Percentiles rank a stretch among this genome's conserved stretches.
phyloP scores from a whole-genome alignment of 2,329 filamentous ascomycete genomes.

The Monilinia vaccinii-corymbosi region DNA sequence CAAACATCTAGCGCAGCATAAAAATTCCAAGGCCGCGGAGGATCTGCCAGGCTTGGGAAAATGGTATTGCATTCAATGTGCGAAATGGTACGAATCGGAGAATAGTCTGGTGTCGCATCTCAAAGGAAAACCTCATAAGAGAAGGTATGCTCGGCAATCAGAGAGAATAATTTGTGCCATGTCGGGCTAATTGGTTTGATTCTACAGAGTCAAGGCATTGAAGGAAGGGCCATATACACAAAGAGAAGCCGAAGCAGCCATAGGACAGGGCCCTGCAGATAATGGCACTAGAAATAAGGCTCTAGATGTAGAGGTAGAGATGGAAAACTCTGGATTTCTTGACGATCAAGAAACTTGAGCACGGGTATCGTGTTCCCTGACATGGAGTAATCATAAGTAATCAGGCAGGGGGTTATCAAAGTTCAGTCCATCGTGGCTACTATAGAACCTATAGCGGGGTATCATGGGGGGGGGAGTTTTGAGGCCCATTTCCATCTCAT shows the following conservation, averaged over 20 bases:
- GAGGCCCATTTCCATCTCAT: conserved; percentile 17
- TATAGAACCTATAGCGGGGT: conserved; percentile 7
- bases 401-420: background rate
- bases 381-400: background rate
- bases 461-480: conserved; percentile 6
- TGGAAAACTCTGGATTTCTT: conserved; percentile 26
- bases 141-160: conserved; percentile 49
- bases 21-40: conserved; percentile 69
- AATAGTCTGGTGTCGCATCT: conserved; percentile 64
- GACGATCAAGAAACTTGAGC: conserved; percentile 20
- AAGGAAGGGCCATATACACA: conserved; percentile 80
- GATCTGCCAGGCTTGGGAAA: conserved; percentile 81
- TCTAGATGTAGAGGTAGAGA: conserved; percentile 33
- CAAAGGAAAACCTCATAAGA: conserved; percentile 88
- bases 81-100: conserved; percentile 92
- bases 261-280: conserved; percentile 57
- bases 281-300: conserved; percentile 43
- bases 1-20: conserved; percentile 72
- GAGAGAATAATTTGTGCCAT: too few relatives aligned
- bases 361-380: too few relatives aligned
- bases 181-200: background rate
- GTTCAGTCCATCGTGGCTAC: background rate
- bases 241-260: conserved; percentile 73
- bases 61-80: conserved; percentile 85
- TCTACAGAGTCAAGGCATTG: conserved; percentile 65